These are phyloP conservation scores for Ramaria sp. DNA, from an alignment of 768 basidiomycete genomes.

Conservation along the genomic window DNA sequence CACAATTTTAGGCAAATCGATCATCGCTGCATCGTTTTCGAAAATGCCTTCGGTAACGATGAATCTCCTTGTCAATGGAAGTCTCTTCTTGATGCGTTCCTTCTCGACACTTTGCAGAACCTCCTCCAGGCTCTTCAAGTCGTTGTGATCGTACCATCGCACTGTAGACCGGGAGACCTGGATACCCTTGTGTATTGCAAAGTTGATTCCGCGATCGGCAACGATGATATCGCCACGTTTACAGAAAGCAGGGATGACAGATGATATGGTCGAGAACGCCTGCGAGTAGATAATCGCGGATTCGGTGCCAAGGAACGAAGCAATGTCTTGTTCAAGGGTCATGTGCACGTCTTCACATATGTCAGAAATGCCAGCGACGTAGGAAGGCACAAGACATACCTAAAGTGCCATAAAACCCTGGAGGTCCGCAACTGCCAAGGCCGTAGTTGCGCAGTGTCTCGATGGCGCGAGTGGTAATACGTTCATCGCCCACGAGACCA, in stretches of 20 bases:
- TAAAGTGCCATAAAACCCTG: slow-evolving; percentile 93
- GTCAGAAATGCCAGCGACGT: not conserved
- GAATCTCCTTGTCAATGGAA: slow-evolving; percentile 79
- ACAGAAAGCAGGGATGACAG: slow-evolving; percentile 94
- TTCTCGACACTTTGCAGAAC: slow-evolving; percentile 77
- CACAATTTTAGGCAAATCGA: slow-evolving; percentile 86
- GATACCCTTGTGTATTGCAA: slow-evolving; percentile 92
- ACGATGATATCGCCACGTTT: slow-evolving; percentile 97
- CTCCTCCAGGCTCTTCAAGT: slow-evolving; percentile 82
- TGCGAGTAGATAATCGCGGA: slow-evolving; percentile 89
- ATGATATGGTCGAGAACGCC: slow-evolving; percentile 83
- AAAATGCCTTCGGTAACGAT: slow-evolving; percentile 97
- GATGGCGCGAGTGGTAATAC: slow-evolving; percentile 75
- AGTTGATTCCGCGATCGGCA: slow-evolving; percentile 94
- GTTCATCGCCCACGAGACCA: slow-evolving; percentile 80
- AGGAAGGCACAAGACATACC: slow-evolving; percentile 40
- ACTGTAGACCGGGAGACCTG: slow-evolving; percentile 88
- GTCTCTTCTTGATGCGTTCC: slow-evolving; percentile 76
- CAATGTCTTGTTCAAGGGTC: slow-evolving; percentile 78
- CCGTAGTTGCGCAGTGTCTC: slow-evolving; percentile 84
- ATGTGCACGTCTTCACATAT: slow-evolving; percentile 72
- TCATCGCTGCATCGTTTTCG: slow-evolving; percentile 87
- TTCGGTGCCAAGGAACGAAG: slow-evolving; percentile 85
- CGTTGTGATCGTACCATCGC: slow-evolving; percentile 95
- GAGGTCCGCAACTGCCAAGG: slow-evolving; percentile 89